Evolutionary conservation across 139 green algal genomes (phyloP).

Genomic region (Volvox africanus): DNA sequence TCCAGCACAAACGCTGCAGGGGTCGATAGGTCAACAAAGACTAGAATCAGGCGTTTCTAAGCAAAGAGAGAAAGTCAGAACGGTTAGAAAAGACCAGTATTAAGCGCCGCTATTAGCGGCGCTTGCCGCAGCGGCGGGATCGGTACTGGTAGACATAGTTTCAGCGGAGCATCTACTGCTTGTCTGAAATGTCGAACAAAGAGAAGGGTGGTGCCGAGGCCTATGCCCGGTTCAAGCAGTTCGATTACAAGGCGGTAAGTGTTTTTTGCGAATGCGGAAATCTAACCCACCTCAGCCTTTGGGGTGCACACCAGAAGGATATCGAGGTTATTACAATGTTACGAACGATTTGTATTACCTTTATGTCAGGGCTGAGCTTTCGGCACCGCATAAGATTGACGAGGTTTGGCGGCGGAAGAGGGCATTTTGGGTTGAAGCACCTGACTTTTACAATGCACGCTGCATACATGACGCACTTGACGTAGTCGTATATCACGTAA

Average conservation of each 20-base stretch:
- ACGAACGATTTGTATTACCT: too few species aligned
- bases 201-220: constrained; percentile 76
- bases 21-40: neutral
- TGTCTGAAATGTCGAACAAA: constrained; percentile 26
- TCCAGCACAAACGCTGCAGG: neutral
- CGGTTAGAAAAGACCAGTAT: neutral
- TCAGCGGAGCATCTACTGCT: neutral
- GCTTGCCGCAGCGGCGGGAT: constrained; percentile 14
- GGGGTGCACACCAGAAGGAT: too few species aligned
- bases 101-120: constrained; percentile 16
- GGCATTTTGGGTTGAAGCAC: neutral
- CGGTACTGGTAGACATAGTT: neutral
- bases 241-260: constrained; percentile 95
- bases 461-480: too few species aligned
- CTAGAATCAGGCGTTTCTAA: neutral
- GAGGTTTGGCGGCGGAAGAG: constrained; percentile 14
- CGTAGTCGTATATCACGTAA: too few species aligned
- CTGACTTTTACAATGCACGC: too few species aligned
- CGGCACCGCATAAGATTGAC: neutral
- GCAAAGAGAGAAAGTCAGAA: too few species aligned
- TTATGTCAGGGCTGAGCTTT: neutral
- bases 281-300: neutral
- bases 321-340: too few species aligned
- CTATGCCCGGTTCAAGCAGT: constrained; percentile 92
- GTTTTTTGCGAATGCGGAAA: neutral